Conservation (phyloP, 2,329 filamentous ascomycete genomes). For the Monilinia aucupariae region DNA sequence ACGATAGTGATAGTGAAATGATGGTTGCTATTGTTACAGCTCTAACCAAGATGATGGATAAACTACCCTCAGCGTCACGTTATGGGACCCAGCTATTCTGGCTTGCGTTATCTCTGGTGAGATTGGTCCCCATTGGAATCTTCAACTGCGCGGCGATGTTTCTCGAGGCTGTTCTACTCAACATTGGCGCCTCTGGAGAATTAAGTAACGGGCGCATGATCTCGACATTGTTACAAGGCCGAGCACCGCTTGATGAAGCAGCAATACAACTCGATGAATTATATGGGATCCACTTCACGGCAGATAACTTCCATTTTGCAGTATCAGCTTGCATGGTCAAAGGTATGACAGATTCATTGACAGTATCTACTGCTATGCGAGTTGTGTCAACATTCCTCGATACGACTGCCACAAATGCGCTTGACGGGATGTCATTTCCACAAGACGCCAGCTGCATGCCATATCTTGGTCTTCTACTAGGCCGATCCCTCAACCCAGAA, state of each 20-base stretch:
- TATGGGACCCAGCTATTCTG: constrained; percentile 67
- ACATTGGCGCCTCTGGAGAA: constrained; percentile 57
- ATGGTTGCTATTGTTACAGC: constrained; percentile 62
- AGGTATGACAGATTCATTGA: constrained; percentile 57
- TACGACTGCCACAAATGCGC: constrained; percentile 39
- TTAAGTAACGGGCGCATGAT: constrained; percentile 56
- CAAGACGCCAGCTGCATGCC: constrained; percentile 39
- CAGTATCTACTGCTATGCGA: constrained; percentile 52
- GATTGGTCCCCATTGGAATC: constrained; percentile 55
- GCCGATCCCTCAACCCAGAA: constrained; percentile 50
- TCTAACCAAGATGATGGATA: constrained; percentile 66
- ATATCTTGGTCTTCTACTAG: constrained; percentile 56
- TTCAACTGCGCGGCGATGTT: constrained; percentile 64
- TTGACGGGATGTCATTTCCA: constrained; percentile 27
- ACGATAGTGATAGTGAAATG: constrained; percentile 62
- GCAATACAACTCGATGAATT: constrained; percentile 57
- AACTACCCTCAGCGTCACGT: constrained; percentile 59
- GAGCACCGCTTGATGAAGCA: constrained; percentile 55
- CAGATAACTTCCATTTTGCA: constrained; percentile 62
- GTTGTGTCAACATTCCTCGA: constrained; percentile 59
- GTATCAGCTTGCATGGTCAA: constrained; percentile 59
- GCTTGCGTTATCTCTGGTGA: constrained; percentile 61
- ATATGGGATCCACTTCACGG: constrained; percentile 60
- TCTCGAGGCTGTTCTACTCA: constrained; percentile 58
- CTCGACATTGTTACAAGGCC: constrained; percentile 54